Conservation (phyloP, 805 yeast genomes). For the Ogataea chonburiensis region DNA sequence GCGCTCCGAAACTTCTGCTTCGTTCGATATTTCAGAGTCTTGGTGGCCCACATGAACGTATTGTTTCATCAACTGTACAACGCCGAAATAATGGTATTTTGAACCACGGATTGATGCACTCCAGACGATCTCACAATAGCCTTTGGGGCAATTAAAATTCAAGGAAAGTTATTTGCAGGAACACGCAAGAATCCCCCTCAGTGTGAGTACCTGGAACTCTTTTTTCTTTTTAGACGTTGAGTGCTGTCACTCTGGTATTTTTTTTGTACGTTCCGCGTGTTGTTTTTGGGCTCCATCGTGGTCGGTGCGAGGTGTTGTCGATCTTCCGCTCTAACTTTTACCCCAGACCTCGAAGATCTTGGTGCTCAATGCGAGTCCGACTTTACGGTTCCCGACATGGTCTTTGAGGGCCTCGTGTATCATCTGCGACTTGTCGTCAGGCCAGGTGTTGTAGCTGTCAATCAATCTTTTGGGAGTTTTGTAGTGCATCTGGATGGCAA, state of each 20-base stretch:
- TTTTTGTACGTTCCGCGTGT: conserved; percentile 2
- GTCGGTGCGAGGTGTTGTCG: no score
- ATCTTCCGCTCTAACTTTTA: no score
- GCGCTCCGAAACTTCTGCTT: conserved; percentile 11
- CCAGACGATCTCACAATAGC: no score
- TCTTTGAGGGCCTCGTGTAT: conserved; percentile 34
- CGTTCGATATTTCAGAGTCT: conserved; percentile 13
- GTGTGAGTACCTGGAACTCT: no score
- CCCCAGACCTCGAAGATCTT: conserved; percentile 62
- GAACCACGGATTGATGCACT: no score
- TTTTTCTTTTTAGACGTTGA: background rate
- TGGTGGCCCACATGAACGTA: conserved; percentile 5
- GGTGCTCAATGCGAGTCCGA: conserved; percentile 50
- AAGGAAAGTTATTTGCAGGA: no score
- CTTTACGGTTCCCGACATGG: conserved; percentile 51
- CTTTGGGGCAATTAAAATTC: no score
- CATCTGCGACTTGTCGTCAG: conserved; percentile 31
- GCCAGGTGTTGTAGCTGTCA: conserved; percentile 39
- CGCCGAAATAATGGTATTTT: background rate
- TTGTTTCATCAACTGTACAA: conserved; percentile 1
- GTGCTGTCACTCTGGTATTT: conserved; percentile 1
- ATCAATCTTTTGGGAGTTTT: conserved; percentile 69
- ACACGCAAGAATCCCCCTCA: no score
- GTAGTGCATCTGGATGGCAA: conserved; percentile 65
- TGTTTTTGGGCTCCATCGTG: conserved; percentile 1